Conservation (phyloP, 2,329 filamentous ascomycete species). For the Scleromitrula shiraiana region DNA sequence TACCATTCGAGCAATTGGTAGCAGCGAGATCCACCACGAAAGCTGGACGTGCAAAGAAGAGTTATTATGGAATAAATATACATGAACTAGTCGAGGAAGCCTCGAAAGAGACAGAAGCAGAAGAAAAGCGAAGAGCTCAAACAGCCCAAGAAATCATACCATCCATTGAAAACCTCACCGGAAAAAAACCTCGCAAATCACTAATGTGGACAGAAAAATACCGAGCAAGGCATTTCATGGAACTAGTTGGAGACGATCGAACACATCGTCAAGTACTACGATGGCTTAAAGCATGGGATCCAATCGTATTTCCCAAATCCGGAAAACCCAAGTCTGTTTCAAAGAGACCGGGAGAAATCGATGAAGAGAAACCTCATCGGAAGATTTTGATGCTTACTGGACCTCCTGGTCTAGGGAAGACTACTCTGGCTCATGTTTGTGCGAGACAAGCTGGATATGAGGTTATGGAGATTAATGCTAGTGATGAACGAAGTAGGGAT, state of each 20-base stretch:
- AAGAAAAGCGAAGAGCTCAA: slow-evolving; percentile 36
- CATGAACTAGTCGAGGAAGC: slow-evolving; percentile 72
- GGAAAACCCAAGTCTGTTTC: slow-evolving; percentile 47
- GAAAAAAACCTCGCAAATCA: slow-evolving; percentile 32
- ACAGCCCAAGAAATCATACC: slow-evolving; percentile 30
- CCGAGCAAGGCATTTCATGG: slow-evolving; percentile 81
- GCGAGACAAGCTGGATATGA: slow-evolving; percentile 94
- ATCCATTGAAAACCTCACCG: slow-evolving; percentile 33
- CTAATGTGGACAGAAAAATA: slow-evolving; percentile 97
- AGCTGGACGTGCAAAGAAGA: slow-evolving; percentile 60
- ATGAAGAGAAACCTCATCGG: slow-evolving; percentile 69
- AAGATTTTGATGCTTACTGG: slow-evolving; percentile 89
- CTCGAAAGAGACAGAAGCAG: slow-evolving; percentile 37
- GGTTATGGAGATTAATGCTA: slow-evolving; percentile 94
- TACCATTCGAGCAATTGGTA: slow-evolving; percentile 59
- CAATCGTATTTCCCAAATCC: slow-evolving; percentile 72
- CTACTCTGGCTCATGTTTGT: slow-evolving; percentile 91
- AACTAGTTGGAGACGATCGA: slow-evolving; percentile 87
- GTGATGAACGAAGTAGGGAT: slow-evolving; percentile 82
- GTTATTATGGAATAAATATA: slow-evolving; percentile 90
- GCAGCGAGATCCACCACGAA: slow-evolving; percentile 59
- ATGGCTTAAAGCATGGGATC: slow-evolving; percentile 93
- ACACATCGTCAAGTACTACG: slow-evolving; percentile 84
- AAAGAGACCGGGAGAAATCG: slow-evolving; percentile 37
- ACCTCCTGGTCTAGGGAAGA: slow-evolving; percentile 90